Evolutionary conservation across 2,329 filamentous ascomycete species (phyloP).

Genomic region (Plectosphaerella cucumerina): DNA sequence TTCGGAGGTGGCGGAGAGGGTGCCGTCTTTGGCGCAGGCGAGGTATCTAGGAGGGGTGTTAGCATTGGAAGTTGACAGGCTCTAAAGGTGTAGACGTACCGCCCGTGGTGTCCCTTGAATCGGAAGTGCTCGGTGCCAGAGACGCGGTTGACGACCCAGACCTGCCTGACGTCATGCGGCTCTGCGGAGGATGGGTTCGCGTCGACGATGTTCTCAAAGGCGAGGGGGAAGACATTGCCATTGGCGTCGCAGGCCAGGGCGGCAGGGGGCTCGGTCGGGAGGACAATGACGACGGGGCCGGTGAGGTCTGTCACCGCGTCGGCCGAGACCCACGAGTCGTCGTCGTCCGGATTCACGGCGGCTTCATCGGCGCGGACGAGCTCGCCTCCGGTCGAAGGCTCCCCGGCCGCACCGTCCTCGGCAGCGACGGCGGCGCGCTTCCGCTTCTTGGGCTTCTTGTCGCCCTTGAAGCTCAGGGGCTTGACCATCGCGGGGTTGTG

Average conservation of each 20-base stretch:
- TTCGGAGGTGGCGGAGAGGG: conserved; percentile 71
- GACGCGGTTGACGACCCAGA: conserved; percentile 86
- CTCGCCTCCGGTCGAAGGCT: conserved; percentile 6
- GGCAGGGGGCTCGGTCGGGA: conserved; percentile 69
- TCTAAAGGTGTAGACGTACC: conserved; percentile 44
- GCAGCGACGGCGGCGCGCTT: conserved; percentile 63
- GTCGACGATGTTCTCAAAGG: conserved; percentile 85
- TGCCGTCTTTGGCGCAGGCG: conserved; percentile 77
- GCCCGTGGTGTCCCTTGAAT: conserved; percentile 87
- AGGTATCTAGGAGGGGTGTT: conserved; percentile 58
- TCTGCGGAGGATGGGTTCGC: conserved; percentile 79
- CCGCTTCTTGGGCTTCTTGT: conserved; percentile 90
- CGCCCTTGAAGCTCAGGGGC: conserved; percentile 91
- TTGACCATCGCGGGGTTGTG: conserved; percentile 84
- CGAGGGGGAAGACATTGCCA: conserved; percentile 79
- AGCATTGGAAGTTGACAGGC: background rate
- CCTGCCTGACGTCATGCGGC: conserved; percentile 91
- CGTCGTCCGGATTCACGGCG: conserved; percentile 39
- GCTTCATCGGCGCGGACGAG: conserved; percentile 12
- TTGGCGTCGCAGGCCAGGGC: conserved; percentile 82
- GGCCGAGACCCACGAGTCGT: conserved; percentile 90
- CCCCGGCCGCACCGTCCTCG: conserved; percentile 23
- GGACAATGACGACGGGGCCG: conserved; percentile 77
- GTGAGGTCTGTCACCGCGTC: conserved; percentile 69
- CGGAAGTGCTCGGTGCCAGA: conserved; percentile 76